Base-by-base conservation (phyloP, 2,329 filamentous ascomycete genomes). In the Aspergillus felis region DNA sequence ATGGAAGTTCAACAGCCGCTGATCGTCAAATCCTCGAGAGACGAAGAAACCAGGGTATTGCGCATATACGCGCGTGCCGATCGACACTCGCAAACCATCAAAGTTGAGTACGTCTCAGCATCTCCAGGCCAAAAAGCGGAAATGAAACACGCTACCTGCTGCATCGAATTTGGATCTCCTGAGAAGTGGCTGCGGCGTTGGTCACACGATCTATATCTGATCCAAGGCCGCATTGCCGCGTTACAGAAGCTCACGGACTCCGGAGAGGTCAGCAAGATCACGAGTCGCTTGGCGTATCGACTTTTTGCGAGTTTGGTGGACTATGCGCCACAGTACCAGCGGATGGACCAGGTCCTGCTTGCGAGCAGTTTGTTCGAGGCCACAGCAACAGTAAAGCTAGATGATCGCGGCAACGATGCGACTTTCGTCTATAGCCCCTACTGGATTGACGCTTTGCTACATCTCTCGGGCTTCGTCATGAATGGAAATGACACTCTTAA, bases 241-340 rank as follows among this genome's bases (percentile, higher is more conserved):
- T 28, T 28, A 28, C 88, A 42, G 82, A 83, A 55, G 87, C 88
- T 28, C 88, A 89, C 70, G 88, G 89, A 74, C 83, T 92, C 60
- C 84, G 88, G 51, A 85, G 88, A 27, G 88, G 27, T 8, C 6
- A 28, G 27, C 27, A 28, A 28, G 27, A 28, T 28, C 7, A 8
- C 27, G 6, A 28, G 27, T 28, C 27, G 88, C 35, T 84, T 92
- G 77, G 87, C 88, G 14, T 94, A 94, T 81, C 92, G 92, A 76
- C 81, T 88, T 53, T 85, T 85, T 76, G 81, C 81, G 66, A 78
- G 81, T 54, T 74, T 85, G 29, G 83, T 85, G 44, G 80, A 79
- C 52, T 85, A 85, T 63, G 78, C 80, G 57, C 76, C 79, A 56
- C 82, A 80, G 64, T 85, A 82, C 70, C 78, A 81, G 55, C 82